phyloP scores from a whole-genome alignment of 75 land plant species.

The Selaginella moellendorffii region DNA sequence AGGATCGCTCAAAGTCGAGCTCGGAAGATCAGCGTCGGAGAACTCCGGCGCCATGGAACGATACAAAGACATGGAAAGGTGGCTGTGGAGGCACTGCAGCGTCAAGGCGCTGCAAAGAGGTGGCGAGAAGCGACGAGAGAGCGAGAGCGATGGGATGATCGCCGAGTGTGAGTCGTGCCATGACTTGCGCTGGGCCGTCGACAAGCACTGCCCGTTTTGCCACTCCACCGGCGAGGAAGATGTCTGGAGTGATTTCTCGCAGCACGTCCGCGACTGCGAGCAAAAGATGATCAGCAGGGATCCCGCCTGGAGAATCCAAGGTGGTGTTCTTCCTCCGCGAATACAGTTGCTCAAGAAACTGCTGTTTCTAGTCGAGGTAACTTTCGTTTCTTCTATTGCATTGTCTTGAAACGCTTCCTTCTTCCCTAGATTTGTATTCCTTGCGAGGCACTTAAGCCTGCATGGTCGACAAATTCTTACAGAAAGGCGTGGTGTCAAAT shows the following conservation, averaged over 20 bases:
- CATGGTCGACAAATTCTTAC: constrained; percentile 50
- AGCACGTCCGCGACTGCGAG: too few relatives aligned
- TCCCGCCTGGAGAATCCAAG: too few relatives aligned
- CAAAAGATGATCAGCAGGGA: too few relatives aligned
- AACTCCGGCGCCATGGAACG: constrained; percentile 31
- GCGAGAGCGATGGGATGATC: constrained; percentile 26
- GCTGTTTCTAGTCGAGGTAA: too few relatives aligned
- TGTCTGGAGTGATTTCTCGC: too few relatives aligned
- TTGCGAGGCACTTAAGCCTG: constrained; percentile 49
- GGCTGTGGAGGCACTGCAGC: constrained; percentile 66
- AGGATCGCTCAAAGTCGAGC: neutral
- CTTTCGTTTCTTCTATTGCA: too few relatives aligned
- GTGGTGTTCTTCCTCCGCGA: too few relatives aligned
- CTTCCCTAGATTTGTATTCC: constrained; percentile 79
- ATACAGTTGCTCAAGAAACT: too few relatives aligned
- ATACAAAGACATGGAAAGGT: constrained; percentile 50
- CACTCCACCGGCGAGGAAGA: constrained; percentile 29
- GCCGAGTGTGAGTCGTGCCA: constrained; percentile 46
- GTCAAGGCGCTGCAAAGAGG: constrained; percentile 29
- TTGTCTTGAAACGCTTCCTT: too few relatives aligned
- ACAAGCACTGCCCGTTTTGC: constrained; percentile 56
- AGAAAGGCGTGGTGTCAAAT: constrained; percentile 53
- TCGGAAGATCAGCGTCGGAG: too few relatives aligned
- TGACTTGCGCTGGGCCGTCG: constrained; percentile 32
- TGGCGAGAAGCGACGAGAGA: constrained; percentile 45